A percentile compares a stretch with the other conserved stretches of the same genome.
Evolutionary conservation across 116 monocot species (phyloP).

Genomic region (Zostera marina): DNA sequence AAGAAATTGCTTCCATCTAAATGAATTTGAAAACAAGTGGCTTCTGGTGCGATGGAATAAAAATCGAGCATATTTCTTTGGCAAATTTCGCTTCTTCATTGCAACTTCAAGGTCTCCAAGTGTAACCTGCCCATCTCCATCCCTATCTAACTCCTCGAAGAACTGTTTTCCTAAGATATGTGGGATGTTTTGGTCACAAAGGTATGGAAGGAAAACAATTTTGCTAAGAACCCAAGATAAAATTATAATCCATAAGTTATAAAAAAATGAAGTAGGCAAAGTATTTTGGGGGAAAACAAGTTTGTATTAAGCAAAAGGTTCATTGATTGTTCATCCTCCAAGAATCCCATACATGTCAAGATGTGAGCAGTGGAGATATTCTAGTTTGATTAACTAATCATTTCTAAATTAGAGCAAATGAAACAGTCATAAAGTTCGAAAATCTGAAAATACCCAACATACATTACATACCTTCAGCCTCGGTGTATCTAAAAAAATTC

Average conservation of each 20-base stretch:
- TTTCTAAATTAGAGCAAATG: neutral
- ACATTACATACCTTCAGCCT: conserved; percentile 40
- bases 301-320: no score
- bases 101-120: conserved; percentile 86
- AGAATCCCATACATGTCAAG: no score
- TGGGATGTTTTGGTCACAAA: no score
- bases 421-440: neutral
- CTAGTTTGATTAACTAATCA: no score
- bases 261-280: no score
- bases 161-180: conserved; percentile 46
- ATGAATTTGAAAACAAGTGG: conserved; percentile 75
- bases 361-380: no score
- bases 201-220: neutral
- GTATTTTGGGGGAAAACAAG: no score
- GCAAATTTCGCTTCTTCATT: conserved; percentile 67
- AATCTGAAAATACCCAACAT: no score
- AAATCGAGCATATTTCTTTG: conserved; percentile 56
- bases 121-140: conserved; percentile 79
- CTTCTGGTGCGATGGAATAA: conserved; percentile 46
- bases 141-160: conserved; percentile 80
- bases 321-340: no score
- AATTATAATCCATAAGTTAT: no score
- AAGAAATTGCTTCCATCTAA: conserved; percentile 86
- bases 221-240: no score
- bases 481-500: conserved; percentile 68